Base-by-base conservation (phyloP, 2,329 filamentous ascomycete species). In the Phialemoniopsis sp. region DNA sequence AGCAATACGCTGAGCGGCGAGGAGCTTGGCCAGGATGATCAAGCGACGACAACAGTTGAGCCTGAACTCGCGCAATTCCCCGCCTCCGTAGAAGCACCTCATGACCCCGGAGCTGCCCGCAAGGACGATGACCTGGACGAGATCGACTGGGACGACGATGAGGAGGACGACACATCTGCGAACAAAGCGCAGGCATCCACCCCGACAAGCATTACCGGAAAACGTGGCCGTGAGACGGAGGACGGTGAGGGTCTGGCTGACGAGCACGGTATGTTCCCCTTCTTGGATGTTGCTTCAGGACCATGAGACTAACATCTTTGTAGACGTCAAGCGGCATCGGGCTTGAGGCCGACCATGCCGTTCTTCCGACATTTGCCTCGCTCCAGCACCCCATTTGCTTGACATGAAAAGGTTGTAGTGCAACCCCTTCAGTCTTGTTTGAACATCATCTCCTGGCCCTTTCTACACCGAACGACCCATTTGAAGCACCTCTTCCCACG, bases 251-350 rank as follows among this genome's bases (percentile, higher is more conserved):
- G 40, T 32, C 48, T 49, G 82, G 60, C 59, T 50, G 58, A 59
- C 41, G 57, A 58, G 42, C 55, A 60, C 46, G 57, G 56, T 61
- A 55, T 28, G 47, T 44, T 15, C 36, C 4, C 14, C 4, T 10
- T 26, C 21, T 26, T 10, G 10, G 10, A 6, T 26, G 21, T 26
- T 26, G 21, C 10, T 26, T n/a, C n/a, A n/a, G n/a, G n/a, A n/a
- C n/a, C 6, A 26, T 26, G 21, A 26, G 10, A 37, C 63, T 66
- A 54, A 69, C 49, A 38, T 45, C 13, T 43, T 46, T 30, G 42
- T 50, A 62, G 73, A 73, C 54, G 54, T 63, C 58, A 79, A 76
- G 62, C 74, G 74, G 51, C 68, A 66, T 54, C 72, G 73, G 41
- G 66, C 59, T 41, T 52, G 46, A 17, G 48, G 44, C 21, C 21